phyloP scores from a whole-genome alignment of 140 eudicot genomes.

The Erigeron philadelphicus region DNA sequence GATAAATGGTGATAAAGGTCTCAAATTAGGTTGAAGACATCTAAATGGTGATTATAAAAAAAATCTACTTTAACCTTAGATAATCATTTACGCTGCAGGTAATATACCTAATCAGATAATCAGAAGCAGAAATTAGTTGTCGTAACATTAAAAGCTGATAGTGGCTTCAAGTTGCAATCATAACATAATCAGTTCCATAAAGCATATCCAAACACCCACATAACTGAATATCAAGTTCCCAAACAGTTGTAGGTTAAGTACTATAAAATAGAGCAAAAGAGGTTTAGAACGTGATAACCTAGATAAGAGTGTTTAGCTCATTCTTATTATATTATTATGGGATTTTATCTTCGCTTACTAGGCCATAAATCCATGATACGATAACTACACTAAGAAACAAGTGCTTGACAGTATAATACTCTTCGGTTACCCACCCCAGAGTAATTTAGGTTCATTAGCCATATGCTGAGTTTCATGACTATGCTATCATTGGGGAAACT shows the following conservation, averaged over 20 bases:
- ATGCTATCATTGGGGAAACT: conserved; percentile 59
- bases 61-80: not conserved
- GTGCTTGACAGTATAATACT: conserved; percentile 3
- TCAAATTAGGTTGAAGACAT: not conserved
- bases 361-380: not conserved
- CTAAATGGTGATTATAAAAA: not conserved
- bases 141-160: conserved; percentile 14
- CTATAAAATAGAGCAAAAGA: not conserved
- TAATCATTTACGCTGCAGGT: not conserved
- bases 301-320: not conserved
- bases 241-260: not conserved
- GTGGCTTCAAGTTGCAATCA: not conserved
- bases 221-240: conserved; percentile 10
- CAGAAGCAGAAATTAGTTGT: conserved; percentile 7
- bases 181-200: conserved; percentile 3
- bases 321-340: not conserved
- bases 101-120: not conserved
- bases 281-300: not conserved
- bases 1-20: conserved; percentile 6
- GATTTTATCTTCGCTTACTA: not conserved
- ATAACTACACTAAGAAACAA: not conserved
- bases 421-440: conserved; percentile 46
- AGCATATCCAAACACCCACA: not conserved
- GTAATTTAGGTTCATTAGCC: conserved; percentile 64
- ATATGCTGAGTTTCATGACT: conserved; percentile 64